phyloP scores from a whole-genome alignment of 371 early-diverging fungal genomes.

The Mucor lusitanicus region DNA sequence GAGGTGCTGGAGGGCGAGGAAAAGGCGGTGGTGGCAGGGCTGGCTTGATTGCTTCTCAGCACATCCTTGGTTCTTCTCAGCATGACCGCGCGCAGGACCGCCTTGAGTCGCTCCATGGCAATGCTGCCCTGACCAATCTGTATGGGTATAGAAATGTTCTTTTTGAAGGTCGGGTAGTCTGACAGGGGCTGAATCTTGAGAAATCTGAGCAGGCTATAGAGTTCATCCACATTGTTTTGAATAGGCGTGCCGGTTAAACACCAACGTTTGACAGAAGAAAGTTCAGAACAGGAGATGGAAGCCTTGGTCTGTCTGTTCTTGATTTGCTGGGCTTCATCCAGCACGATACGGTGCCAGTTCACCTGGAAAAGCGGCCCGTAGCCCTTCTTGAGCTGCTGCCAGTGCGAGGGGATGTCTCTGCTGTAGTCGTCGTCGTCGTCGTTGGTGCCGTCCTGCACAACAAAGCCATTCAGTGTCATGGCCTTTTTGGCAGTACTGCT shows the following conservation, averaged over 20 bases:
- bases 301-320: slow-evolving; percentile 75
- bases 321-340: slow-evolving; percentile 92
- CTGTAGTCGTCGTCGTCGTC: background rate
- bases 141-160: slow-evolving; percentile 57
- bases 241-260: slow-evolving; percentile 84
- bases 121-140: slow-evolving; percentile 30
- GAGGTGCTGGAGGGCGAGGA: background rate
- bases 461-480: background rate
- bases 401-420: background rate
- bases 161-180: slow-evolving; percentile 54
- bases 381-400: slow-evolving; percentile 9
- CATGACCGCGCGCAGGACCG: slow-evolving; percentile 66
- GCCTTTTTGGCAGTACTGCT: slow-evolving; percentile 3
- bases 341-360: slow-evolving; percentile 54
- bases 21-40: too few species aligned
- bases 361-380: slow-evolving; percentile 49
- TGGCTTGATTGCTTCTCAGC: slow-evolving; percentile 5
- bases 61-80: slow-evolving; percentile 73
- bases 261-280: slow-evolving; percentile 74
- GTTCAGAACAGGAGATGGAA: slow-evolving; percentile 58
- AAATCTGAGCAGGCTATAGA: slow-evolving; percentile 83
- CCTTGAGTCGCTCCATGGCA: slow-evolving; percentile 62
- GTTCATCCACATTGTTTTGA: slow-evolving; percentile 88
- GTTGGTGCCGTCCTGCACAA: slow-evolving; percentile 1
- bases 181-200: slow-evolving; percentile 68